phyloP scores from a whole-genome alignment of 1,284 basidiomycete species.

The Xerocomus cyaneibrunnescens region DNA sequence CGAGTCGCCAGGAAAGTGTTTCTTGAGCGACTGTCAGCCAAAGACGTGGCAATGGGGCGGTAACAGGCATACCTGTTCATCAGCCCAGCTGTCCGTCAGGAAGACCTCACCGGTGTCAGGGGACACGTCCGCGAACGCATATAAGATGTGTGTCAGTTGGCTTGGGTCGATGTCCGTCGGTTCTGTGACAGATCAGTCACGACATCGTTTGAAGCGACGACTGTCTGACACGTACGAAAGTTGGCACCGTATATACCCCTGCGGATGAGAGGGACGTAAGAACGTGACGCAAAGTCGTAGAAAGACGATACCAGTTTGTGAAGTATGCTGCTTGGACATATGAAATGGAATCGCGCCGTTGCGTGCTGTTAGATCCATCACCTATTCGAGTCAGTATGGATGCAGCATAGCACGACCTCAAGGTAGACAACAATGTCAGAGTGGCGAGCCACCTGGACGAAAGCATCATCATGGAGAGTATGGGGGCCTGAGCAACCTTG shows the following conservation, averaged over 20 bases:
- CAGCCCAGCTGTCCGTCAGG: constrained; percentile 81
- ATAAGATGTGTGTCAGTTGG: constrained; percentile 76
- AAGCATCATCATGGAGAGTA: not conserved
- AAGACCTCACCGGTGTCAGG: constrained; percentile 62
- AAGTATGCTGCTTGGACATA: constrained; percentile 66
- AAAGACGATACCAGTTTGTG: constrained; percentile 53
- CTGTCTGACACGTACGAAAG: constrained; percentile 53
- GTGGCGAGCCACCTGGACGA: constrained; percentile 3
- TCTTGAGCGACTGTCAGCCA: constrained; percentile 39
- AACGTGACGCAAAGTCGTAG: not conserved
- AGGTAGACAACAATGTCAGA: constrained; percentile 12
- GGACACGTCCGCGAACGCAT: constrained; percentile 82
- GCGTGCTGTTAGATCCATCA: constrained; percentile 27
- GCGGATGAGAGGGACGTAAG: constrained; percentile 10
- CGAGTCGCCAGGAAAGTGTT: constrained; percentile 63
- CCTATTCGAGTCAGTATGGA: constrained; percentile 6
- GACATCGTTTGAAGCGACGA: not conserved
- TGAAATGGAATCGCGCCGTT: constrained; percentile 47
- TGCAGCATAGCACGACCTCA: constrained; percentile 13
- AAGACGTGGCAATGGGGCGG: not conserved
- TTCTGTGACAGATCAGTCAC: constrained; percentile 41
- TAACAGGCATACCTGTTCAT: constrained; percentile 65
- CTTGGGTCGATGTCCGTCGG: constrained; percentile 56
- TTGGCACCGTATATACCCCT: constrained; percentile 84
- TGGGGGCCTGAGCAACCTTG: not conserved